Evolutionary conservation across 805 yeast species (phyloP).

Genomic region (Vanderwaltozyma polyspora): DNA sequence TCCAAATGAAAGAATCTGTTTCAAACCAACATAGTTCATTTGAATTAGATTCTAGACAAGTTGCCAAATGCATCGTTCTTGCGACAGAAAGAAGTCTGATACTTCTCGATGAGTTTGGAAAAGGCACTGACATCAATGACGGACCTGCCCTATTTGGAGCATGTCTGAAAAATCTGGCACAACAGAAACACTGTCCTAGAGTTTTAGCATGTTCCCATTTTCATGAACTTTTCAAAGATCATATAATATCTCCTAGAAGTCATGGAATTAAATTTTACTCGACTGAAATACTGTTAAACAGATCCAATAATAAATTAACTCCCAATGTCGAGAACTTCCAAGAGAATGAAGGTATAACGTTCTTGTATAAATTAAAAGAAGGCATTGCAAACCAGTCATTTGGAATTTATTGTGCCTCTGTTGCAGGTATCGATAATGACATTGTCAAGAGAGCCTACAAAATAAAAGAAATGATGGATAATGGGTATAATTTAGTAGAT

Average conservation of each 20-base stretch:
- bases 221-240: conserved; percentile 29
- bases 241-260: conserved; percentile 11
- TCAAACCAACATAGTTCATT: conserved; percentile 38
- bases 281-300: conserved; percentile 25
- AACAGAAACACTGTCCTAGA: conserved; percentile 14
- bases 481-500: conserved; percentile 14
- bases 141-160: conserved; percentile 37
- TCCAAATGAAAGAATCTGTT: conserved; percentile 32
- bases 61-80: conserved; percentile 32
- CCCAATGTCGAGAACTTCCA: neutral
- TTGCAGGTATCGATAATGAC: conserved; percentile 26
- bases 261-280: conserved; percentile 25
- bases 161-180: conserved; percentile 20
- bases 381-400: conserved; percentile 29
- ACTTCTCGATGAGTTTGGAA: conserved; percentile 44
- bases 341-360: conserved; percentile 18
- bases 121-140: conserved; percentile 38
- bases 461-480: conserved; percentile 11
- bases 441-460: conserved; percentile 28
- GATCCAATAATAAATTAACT: neutral
- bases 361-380: conserved; percentile 24
- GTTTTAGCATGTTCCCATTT: conserved; percentile 34
- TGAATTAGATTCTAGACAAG: conserved; percentile 36
- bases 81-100: conserved; percentile 33
- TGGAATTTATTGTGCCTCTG: conserved; percentile 33